Evolutionary conservation across 148 eudicot genomes (phyloP).

Genomic region (Bassia scoparia): DNA sequence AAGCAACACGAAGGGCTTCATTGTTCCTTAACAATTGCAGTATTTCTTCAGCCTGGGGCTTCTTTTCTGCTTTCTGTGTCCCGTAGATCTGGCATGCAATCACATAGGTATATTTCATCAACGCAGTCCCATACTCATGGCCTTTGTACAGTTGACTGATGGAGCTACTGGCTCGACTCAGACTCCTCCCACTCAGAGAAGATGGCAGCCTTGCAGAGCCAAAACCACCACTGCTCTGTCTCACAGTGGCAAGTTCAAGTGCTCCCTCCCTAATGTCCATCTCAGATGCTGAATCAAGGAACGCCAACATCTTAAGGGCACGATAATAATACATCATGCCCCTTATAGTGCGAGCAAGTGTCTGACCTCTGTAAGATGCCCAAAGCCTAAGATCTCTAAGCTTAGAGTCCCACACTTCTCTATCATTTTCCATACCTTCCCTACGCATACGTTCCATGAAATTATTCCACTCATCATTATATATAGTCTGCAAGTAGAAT

Average conservation of each 20-base stretch:
- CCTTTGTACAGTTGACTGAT: constrained; percentile 47
- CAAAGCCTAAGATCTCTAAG: constrained; percentile 71
- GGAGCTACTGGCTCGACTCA: constrained; percentile 49
- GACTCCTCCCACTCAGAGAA: constrained; percentile 31
- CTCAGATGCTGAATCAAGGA: constrained; percentile 95
- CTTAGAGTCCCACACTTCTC: constrained; percentile 52
- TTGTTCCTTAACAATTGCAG: constrained; percentile 67
- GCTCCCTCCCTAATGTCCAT: constrained; percentile 85
- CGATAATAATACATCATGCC: constrained; percentile 98
- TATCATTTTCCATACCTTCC: constrained; percentile 56
- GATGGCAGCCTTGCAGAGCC: constrained; percentile 44
- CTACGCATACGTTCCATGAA: constrained; percentile 74
- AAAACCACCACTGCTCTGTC: constrained; percentile 38
- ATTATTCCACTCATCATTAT: constrained; percentile 84
- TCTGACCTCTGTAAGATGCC: constrained; percentile 96
- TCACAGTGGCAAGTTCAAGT: constrained; percentile 56
- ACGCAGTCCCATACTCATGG: constrained; percentile 53
- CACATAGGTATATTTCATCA: constrained; percentile 57
- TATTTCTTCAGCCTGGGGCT: constrained; percentile 86
- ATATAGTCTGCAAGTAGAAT: constrained; percentile 85
- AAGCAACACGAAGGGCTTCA: constrained; percentile 94
- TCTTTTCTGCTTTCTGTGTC: constrained; percentile 50
- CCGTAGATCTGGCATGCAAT: constrained; percentile 64
- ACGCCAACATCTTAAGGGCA: constrained; percentile 89
- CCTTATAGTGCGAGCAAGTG: constrained; percentile 86